A percentile compares a stretch with the other conserved stretches of the same genome.
Conservation (phyloP, 495 filamentous ascomycete genomes). For the Glonium stellatum region DNA sequence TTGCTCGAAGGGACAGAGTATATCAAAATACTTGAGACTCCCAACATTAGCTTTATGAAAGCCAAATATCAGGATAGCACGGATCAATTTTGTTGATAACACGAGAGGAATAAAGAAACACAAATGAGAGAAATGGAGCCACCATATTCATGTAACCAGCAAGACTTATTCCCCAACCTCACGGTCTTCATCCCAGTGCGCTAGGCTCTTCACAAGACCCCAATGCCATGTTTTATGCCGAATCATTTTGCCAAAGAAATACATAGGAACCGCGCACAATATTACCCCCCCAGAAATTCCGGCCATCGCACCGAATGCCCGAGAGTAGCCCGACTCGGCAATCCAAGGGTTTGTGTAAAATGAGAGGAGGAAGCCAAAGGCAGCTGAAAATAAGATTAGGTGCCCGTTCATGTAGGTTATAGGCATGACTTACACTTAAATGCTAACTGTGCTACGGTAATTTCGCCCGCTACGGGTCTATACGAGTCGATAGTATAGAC, state of each 20-base stretch:
- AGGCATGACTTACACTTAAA: slow-evolving; percentile 42
- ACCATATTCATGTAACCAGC: background rate
- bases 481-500: slow-evolving; percentile 52
- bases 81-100: too few species aligned
- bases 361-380: slow-evolving; percentile 52
- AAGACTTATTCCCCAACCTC: background rate
- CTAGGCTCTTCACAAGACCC: slow-evolving; percentile 32
- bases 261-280: slow-evolving; percentile 39
- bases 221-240: slow-evolving; percentile 43
- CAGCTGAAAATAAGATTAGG: slow-evolving; percentile 25
- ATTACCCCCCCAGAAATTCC: slow-evolving; percentile 42
- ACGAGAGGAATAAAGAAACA: too few species aligned
- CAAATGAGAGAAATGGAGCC: too few species aligned
- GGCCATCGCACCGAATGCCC: slow-evolving; percentile 50
- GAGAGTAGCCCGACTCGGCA: slow-evolving; percentile 43
- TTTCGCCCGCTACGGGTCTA: slow-evolving; percentile 48
- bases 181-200: background rate
- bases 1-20: too few species aligned
- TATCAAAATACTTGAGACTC: too few species aligned
- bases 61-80: too few species aligned
- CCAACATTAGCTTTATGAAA: too few species aligned
- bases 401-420: background rate
- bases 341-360: slow-evolving; percentile 56
- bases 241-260: slow-evolving; percentile 45
- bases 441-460: slow-evolving; percentile 45